These are phyloP conservation scores for Dactylella cylindrospora DNA, from an alignment of 2,329 filamentous ascomycete genomes.

Conservation along the genomic window DNA sequence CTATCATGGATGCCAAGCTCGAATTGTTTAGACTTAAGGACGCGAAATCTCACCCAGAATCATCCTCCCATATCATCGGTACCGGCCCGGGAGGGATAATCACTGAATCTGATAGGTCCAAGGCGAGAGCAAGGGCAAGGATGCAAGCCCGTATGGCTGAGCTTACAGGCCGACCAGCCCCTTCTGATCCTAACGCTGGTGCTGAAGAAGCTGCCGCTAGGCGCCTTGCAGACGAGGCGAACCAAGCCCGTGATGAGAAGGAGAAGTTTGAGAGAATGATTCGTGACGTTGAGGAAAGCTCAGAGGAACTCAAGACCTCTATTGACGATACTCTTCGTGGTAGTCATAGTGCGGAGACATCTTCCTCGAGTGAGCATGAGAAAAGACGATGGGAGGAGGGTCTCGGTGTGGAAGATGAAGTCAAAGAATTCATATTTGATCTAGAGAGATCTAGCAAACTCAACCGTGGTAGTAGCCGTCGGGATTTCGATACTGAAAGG, in stretches of 20 bases:
- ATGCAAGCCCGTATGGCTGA: slow-evolving; percentile 98
- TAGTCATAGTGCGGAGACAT: slow-evolving; percentile 60
- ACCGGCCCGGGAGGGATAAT: slow-evolving; percentile 88
- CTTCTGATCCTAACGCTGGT: slow-evolving; percentile 57
- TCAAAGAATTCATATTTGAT: slow-evolving; percentile 97
- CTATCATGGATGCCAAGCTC: slow-evolving; percentile 85
- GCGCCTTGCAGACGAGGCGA: slow-evolving; percentile 83
- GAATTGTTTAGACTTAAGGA: slow-evolving; percentile 93
- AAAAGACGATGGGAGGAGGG: slow-evolving; percentile 92
- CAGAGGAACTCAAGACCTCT: slow-evolving; percentile 79
- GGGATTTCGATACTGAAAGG: slow-evolving; percentile 54
- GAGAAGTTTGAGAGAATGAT: slow-evolving; percentile 98
- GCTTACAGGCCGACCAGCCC: slow-evolving; percentile 77
- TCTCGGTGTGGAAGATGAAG: slow-evolving; percentile 91
- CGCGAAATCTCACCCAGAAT: slow-evolving; percentile 84
- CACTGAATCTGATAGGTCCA: slow-evolving; percentile 90
- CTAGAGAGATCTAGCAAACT: slow-evolving; percentile 82
- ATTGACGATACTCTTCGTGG: slow-evolving; percentile 86
- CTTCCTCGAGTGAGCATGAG: slow-evolving; percentile 57
- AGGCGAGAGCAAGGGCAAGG: slow-evolving; percentile 93
- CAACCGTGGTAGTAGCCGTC: slow-evolving; percentile 60
- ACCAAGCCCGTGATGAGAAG: slow-evolving; percentile 76
- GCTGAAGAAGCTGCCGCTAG: slow-evolving; percentile 71
- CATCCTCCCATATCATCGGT: slow-evolving; percentile 77
- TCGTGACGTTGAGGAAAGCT: slow-evolving; percentile 91